Percentiles rank a stretch among this genome's conserved stretches.
These are phyloP conservation scores for Rhodotorula sp. DNA, from an alignment of 1,284 basidiomycete species.

Conservation along the genomic window DNA sequence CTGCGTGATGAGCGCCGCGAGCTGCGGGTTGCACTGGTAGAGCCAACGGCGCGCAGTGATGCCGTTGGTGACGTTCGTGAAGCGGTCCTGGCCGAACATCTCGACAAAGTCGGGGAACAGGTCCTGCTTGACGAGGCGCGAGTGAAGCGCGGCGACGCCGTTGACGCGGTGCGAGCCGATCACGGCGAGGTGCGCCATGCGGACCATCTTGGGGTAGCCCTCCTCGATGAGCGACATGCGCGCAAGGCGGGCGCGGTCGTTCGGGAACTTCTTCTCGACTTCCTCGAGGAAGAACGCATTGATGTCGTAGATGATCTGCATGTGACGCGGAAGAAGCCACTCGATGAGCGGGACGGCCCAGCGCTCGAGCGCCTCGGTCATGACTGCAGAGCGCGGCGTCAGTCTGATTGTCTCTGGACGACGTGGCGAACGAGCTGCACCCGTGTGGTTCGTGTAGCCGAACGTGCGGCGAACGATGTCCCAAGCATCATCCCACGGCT, in stretches of 20 bases:
- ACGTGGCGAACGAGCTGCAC: neutral
- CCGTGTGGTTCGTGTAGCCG: slow-evolving; percentile 82
- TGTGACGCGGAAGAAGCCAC: slow-evolving; percentile 71
- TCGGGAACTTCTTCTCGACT: slow-evolving; percentile 85
- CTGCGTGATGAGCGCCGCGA: slow-evolving; percentile 77
- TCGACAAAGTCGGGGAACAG: slow-evolving; percentile 91
- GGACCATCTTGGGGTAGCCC: slow-evolving; percentile 44
- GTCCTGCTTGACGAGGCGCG: slow-evolving; percentile 53
- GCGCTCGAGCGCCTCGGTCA: slow-evolving; percentile 61
- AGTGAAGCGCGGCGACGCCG: slow-evolving; percentile 84
- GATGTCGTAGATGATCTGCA: slow-evolving; percentile 89
- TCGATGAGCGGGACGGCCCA: slow-evolving; percentile 83
- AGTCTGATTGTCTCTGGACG: neutral
- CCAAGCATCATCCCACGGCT: slow-evolving; percentile 82
- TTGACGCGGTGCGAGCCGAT: slow-evolving; percentile 75
- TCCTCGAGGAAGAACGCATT: slow-evolving; percentile 56
- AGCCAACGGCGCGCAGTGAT: slow-evolving; percentile 79
- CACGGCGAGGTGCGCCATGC: slow-evolving; percentile 61
- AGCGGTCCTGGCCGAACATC: slow-evolving; percentile 53
- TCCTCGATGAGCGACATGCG: slow-evolving; percentile 90
- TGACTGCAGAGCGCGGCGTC: slow-evolving; percentile 26
- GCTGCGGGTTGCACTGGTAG: slow-evolving; percentile 75
- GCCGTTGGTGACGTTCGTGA: slow-evolving; percentile 76
- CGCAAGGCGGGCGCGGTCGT: slow-evolving; percentile 58
- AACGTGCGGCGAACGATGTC: slow-evolving; percentile 80